Evolutionary conservation across 441 rosid genomes (phyloP).

Genomic region (Gossypium davidsonii): DNA sequence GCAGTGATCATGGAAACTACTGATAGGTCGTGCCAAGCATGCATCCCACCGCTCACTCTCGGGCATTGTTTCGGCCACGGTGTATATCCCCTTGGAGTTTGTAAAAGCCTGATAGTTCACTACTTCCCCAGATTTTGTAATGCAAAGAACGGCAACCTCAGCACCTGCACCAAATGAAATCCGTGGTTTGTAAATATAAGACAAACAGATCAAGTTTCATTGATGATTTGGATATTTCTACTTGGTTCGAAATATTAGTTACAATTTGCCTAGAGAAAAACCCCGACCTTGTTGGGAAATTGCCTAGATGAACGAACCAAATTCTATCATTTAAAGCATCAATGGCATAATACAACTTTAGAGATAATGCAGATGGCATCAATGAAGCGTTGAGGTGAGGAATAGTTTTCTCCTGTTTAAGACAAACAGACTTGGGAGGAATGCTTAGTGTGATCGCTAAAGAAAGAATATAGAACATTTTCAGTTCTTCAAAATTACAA

Average conservation of each 20-base stretch:
- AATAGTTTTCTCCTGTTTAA: not conserved
- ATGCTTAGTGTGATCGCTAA: not conserved
- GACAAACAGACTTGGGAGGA: not conserved
- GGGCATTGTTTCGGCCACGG: slow-evolving; percentile 95
- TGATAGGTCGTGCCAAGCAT: slow-evolving; percentile 76
- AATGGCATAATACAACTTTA: not conserved
- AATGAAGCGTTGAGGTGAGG: not conserved
- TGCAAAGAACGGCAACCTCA: slow-evolving; percentile 94
- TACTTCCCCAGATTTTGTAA: slow-evolving; percentile 86
- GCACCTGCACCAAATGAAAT: slow-evolving; percentile 49
- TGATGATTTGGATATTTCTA: not conserved
- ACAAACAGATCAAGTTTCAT: not conserved
- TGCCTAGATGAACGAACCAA: not conserved
- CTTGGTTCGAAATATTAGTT: not conserved
- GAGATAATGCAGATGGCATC: not conserved
- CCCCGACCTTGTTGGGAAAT: not conserved
- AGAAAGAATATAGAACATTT: not conserved
- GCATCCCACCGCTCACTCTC: slow-evolving; percentile 95
- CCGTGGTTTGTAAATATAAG: not conserved
- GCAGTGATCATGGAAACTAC: slow-evolving; percentile 81
- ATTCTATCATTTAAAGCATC: not conserved
- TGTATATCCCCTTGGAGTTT: slow-evolving; percentile 66
- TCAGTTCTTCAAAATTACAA: not conserved
- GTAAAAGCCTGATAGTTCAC: slow-evolving; percentile 91
- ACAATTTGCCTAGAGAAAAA: not conserved